Conservation (phyloP, 2,329 filamentous ascomycete species). For the Waltergamsia citrina region DNA sequence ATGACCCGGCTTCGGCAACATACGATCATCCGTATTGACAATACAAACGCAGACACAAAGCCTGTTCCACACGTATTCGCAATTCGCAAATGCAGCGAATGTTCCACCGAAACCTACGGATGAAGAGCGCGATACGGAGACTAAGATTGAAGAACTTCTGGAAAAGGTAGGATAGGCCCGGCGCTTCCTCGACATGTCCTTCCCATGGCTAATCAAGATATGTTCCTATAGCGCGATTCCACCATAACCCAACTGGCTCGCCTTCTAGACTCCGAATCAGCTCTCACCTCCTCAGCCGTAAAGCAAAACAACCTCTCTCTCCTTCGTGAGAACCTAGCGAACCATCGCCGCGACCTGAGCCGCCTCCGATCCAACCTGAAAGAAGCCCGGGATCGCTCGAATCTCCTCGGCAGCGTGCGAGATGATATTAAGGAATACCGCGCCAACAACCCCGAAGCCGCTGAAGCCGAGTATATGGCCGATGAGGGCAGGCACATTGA, state of each 20-base stretch:
- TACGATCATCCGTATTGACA: not conserved
- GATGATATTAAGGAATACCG: conserved; percentile 89
- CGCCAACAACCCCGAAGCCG: conserved; percentile 67
- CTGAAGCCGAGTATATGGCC: conserved; percentile 95
- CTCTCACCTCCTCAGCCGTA: conserved; percentile 79
- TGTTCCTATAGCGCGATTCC: conserved; percentile 58
- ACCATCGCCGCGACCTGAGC: conserved; percentile 75
- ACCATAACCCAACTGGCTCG: conserved; percentile 76
- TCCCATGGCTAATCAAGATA: conserved; percentile 7
- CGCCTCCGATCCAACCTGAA: conserved; percentile 65
- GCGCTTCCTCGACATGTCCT: not conserved
- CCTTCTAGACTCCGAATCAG: conserved; percentile 85
- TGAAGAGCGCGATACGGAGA: conserved; percentile 72
- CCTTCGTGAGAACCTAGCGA: conserved; percentile 79
- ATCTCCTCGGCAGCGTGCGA: conserved; percentile 82
- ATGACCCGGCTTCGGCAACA: not conserved
- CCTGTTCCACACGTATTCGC: conserved; percentile 77
- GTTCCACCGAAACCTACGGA: conserved; percentile 77
- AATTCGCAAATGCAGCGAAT: conserved; percentile 73
- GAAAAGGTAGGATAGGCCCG: conserved; percentile 52
- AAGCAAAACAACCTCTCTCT: conserved; percentile 94
- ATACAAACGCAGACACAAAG: conserved; percentile 60
- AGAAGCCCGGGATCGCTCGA: conserved; percentile 76
- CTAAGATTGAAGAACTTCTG: conserved; percentile 74
- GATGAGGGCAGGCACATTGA: conserved; percentile 80